phyloP scores from a whole-genome alignment of 805 yeast genomes.

The Scheffersomyces stipitis region DNA sequence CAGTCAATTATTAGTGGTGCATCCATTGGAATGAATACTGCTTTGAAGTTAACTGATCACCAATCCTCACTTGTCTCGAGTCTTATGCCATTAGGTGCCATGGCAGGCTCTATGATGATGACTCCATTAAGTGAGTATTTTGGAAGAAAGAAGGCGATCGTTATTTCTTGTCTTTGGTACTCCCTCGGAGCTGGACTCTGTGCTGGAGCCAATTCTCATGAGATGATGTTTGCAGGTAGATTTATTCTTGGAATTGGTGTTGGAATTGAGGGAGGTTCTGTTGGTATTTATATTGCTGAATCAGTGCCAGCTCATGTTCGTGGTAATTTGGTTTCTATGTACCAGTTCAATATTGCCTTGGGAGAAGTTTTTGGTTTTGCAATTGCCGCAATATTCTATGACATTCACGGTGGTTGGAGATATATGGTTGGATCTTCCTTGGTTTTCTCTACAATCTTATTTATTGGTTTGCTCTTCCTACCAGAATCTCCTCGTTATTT shows the following conservation, averaged over 20 bases:
- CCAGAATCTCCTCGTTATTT: conserved; percentile 67
- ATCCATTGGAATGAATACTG: conserved; percentile 46
- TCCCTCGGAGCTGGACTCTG: conserved; percentile 61
- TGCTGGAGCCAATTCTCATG: conserved; percentile 41
- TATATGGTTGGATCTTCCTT: conserved; percentile 64
- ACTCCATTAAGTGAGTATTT: conserved; percentile 55
- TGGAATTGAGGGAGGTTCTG: conserved; percentile 66
- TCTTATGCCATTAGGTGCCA: conserved; percentile 69
- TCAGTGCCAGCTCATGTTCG: conserved; percentile 57
- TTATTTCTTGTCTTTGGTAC: conserved; percentile 58
- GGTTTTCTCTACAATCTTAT: conserved; percentile 53
- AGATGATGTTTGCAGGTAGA: conserved; percentile 51
- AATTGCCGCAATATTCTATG: conserved; percentile 59
- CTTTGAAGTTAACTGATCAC: conserved; percentile 38
- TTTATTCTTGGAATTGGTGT: conserved; percentile 62
- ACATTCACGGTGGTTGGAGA: conserved; percentile 61
- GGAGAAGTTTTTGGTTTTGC: conserved; percentile 69
- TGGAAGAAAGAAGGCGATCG: conserved; percentile 57
- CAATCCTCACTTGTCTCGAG: conserved; percentile 56
- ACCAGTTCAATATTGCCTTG: conserved; percentile 63
- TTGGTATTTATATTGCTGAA: conserved; percentile 62
- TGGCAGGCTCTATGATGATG: conserved; percentile 60
- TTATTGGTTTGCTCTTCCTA: conserved; percentile 51
- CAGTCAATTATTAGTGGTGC: conserved; percentile 71
- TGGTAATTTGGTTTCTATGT: conserved; percentile 61